phyloP scores from a whole-genome alignment of 352 stramenopile species.

The Phytophthora palmivora region DNA sequence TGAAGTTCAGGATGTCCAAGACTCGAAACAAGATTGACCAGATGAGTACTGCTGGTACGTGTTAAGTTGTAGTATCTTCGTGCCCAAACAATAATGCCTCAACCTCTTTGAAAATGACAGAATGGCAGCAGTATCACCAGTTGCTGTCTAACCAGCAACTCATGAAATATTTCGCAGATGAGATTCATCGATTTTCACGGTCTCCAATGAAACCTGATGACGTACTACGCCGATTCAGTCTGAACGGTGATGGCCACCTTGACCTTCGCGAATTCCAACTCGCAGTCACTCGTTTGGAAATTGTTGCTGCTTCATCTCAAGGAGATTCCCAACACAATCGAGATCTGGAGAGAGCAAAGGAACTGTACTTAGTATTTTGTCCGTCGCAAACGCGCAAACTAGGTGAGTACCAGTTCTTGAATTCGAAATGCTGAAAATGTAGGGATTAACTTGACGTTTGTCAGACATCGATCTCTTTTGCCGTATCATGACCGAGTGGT shows the following conservation, averaged over 20 bases:
- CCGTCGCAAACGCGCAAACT: constrained; percentile 71
- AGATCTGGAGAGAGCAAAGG: constrained; percentile 42
- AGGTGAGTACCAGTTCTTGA: constrained; percentile 26
- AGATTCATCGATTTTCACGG: constrained; percentile 68
- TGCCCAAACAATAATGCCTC: neutral
- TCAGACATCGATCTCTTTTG: constrained; percentile 84
- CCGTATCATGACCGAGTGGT: constrained; percentile 85
- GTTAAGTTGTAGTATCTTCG: neutral
- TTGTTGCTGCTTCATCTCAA: constrained; percentile 35
- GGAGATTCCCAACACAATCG: constrained; percentile 17
- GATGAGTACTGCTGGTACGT: constrained; percentile 71
- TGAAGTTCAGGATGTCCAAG: constrained; percentile 54
- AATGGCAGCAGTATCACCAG: constrained; percentile 79
- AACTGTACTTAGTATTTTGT: constrained; percentile 79
- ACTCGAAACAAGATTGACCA: constrained; percentile 74
- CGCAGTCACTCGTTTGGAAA: constrained; percentile 73
- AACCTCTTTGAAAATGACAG: constrained; percentile 21
- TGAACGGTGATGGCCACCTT: constrained; percentile 78
- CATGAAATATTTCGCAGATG: constrained; percentile 64
- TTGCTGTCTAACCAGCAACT: constrained; percentile 62
- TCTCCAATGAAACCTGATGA: constrained; percentile 74
- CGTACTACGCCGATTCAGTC: constrained; percentile 72
- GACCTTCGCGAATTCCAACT: constrained; percentile 81
- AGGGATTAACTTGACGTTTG: neutral
- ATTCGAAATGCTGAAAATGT: neutral